Percentiles rank a stretch among this genome's conserved stretches.
Conservation (phyloP, 768 basidiomycete genomes). For the Pleurotus eryngii region DNA sequence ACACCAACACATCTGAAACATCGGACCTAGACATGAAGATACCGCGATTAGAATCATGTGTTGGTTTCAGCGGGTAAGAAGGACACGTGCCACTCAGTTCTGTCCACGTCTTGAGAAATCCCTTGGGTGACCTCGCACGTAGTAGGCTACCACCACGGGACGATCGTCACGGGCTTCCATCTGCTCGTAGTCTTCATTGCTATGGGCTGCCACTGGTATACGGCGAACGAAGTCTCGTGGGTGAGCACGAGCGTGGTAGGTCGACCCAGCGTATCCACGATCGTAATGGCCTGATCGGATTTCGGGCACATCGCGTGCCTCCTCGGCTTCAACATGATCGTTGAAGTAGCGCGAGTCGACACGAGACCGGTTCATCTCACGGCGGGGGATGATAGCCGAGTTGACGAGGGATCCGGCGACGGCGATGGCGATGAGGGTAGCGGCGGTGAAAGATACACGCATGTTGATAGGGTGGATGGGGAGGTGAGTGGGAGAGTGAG, state of each 20-base stretch:
- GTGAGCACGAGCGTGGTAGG: conserved; percentile 5
- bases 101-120: not conserved
- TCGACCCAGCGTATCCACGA: conserved; percentile 5
- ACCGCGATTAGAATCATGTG: not conserved
- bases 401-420: conserved; percentile 8
- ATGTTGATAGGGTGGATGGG: not conserved
- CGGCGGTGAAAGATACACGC: conserved; percentile 8
- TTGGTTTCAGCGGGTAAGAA: not conserved
- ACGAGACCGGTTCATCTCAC: conserved; percentile 4
- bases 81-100: not conserved
- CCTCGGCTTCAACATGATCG: not conserved
- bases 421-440: conserved; percentile 7
- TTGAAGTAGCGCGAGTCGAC: conserved; percentile 1
- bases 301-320: conserved; percentile 2
- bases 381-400: conserved; percentile 7
- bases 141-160: not conserved
- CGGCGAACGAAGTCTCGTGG: conserved; percentile 2
- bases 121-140: conserved; percentile 1
- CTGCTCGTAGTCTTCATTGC: not conserved
- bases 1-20: too few relatives aligned
- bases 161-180: not conserved
- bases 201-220: not conserved
- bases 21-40: too few relatives aligned
- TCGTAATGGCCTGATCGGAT: conserved; percentile 1
- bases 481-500: not conserved